phyloP scores from a whole-genome alignment of 331 rosid genomes.

The Ulmus americana region DNA sequence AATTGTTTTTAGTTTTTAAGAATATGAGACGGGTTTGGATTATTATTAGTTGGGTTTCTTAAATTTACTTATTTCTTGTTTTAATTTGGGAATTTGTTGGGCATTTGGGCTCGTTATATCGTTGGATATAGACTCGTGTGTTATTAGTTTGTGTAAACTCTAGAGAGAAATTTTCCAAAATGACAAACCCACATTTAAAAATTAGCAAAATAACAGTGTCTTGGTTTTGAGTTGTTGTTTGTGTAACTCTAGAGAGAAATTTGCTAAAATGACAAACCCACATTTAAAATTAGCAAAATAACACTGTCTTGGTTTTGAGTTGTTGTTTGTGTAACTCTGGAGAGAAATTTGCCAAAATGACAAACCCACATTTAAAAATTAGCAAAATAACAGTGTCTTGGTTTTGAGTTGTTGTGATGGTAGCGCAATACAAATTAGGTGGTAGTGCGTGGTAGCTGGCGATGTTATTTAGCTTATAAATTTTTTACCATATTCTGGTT shows the following conservation, averaged over 20 bases:
- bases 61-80: neutral
- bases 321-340: neutral
- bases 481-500: neutral
- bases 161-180: no score
- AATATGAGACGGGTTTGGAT: neutral
- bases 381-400: no score
- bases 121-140: neutral
- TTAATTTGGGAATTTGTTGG: neutral
- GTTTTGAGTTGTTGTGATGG: no score
- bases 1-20: neutral
- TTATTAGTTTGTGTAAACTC: neutral
- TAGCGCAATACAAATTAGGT: no score
- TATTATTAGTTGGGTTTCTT: neutral
- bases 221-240: no score
- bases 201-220: neutral
- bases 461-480: neutral
- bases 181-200: no score
- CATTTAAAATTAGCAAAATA: neutral
- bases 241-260: no score
- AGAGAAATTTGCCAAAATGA: no score
- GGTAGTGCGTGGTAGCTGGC: no score
- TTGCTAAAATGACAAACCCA: no score
- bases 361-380: no score
- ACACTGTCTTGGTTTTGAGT: neutral
- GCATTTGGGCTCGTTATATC: neutral